Evolutionary conservation across 2,329 filamentous ascomycete species (phyloP).

Genomic region (Colletotrichum nymphaeae): DNA sequence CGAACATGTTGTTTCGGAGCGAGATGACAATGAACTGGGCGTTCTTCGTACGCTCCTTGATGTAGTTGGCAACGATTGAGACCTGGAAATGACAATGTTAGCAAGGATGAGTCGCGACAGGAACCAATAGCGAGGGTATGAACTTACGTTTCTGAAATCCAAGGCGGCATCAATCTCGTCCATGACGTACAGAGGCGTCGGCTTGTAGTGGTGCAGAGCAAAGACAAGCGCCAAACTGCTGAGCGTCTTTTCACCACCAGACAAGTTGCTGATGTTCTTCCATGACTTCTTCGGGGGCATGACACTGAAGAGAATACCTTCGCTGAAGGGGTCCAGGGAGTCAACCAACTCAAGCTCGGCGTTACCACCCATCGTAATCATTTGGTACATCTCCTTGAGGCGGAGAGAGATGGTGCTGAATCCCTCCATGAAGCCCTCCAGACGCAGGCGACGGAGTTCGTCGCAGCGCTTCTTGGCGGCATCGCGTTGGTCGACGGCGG

Average conservation of each 20-base stretch:
- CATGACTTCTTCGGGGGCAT: slow-evolving; percentile 99
- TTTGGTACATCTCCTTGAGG: slow-evolving; percentile 99
- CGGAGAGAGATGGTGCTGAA: slow-evolving; percentile 94
- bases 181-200: slow-evolving; percentile 98
- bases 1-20: slow-evolving; percentile 99
- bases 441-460: slow-evolving; percentile 86
- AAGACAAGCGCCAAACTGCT: slow-evolving; percentile 96
- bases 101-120: slow-evolving; percentile 7
- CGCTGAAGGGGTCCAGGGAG: slow-evolving; percentile 93
- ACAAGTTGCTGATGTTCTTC: slow-evolving; percentile 98
- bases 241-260: slow-evolving; percentile 96
- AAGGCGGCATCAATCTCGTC: slow-evolving; percentile 98
- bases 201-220: slow-evolving; percentile 97
- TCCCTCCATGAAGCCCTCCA: slow-evolving; percentile 98
- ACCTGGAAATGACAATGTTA: slow-evolving; percentile 66
- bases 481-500: slow-evolving; percentile 83
- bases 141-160: slow-evolving; percentile 95
- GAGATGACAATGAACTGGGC: slow-evolving; percentile 99
- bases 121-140: background rate
- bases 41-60: slow-evolving; percentile 99
- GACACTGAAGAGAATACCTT: slow-evolving; percentile 96
- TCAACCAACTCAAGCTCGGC: slow-evolving; percentile 97
- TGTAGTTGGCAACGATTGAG: slow-evolving; percentile 97
- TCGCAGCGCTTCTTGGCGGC: slow-evolving; percentile 91
- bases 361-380: slow-evolving; percentile 99